These are phyloP conservation scores for Cryptomeria japonica DNA, from an alignment of 75 land plant species.

Conservation along the genomic window DNA sequence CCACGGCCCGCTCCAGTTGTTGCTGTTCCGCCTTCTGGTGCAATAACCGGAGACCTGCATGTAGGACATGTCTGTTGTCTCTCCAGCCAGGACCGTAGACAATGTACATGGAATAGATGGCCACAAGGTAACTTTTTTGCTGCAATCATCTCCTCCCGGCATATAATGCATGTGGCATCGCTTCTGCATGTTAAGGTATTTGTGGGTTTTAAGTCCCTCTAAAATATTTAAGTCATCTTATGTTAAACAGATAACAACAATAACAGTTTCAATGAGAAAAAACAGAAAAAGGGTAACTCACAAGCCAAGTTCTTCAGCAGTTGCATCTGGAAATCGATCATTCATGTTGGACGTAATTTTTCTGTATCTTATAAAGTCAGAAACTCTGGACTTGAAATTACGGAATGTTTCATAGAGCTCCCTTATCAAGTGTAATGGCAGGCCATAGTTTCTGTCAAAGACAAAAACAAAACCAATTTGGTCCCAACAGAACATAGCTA, in stretches of 20 bases:
- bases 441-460: conserved; percentile 77
- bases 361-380: conserved; percentile 94
- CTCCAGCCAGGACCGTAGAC: conserved; percentile 96
- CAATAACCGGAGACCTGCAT: conserved; percentile 83
- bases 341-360: conserved; percentile 98
- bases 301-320: conserved; percentile 88
- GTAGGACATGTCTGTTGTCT: conserved; percentile 98
- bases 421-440: conserved; percentile 93
- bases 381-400: conserved; percentile 85
- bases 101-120: conserved; percentile 95
- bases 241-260: neutral
- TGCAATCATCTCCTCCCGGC: conserved; percentile 96
- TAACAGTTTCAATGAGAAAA: neutral
- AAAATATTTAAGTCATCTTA: neutral
- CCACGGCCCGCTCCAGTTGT: conserved; percentile 39
- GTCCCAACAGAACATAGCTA: neutral
- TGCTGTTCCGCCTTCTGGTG: conserved; percentile 61
- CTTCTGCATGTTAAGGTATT: conserved; percentile 48
- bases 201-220: neutral
- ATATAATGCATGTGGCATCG: conserved; percentile 98
- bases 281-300: conserved; percentile 33
- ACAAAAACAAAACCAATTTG: neutral
- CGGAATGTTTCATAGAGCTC: conserved; percentile 97
- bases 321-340: conserved; percentile 98
- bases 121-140: conserved; percentile 98